phyloP scores from a whole-genome alignment of 2,329 filamentous ascomycete genomes.

The Zarea fungicola region DNA sequence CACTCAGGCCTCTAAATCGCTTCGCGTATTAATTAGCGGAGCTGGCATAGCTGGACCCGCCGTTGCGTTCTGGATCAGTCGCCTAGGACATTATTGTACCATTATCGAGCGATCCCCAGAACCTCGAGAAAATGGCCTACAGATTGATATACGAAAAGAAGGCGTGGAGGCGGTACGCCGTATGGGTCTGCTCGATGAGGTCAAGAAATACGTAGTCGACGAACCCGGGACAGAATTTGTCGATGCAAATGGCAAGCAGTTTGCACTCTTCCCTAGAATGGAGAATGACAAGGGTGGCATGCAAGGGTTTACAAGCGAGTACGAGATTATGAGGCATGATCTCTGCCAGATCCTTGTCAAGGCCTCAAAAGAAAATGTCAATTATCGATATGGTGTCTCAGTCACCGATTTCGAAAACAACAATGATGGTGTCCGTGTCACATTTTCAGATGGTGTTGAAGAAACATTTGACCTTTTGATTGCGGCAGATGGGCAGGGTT shows the following conservation, averaged over 20 bases:
- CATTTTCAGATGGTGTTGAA: slow-evolving; percentile 37
- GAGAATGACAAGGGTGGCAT: slow-evolving; percentile 30
- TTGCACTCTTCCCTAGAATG: slow-evolving; percentile 37
- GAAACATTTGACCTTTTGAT: slow-evolving; percentile 43
- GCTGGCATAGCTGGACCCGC: slow-evolving; percentile 41
- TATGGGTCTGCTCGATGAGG: slow-evolving; percentile 34
- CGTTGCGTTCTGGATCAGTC: slow-evolving; percentile 36
- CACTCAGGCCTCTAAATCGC: slow-evolving; percentile 5
- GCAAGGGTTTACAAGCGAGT: slow-evolving; percentile 49
- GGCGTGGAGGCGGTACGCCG: slow-evolving; percentile 33
- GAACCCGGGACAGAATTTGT: slow-evolving; percentile 46
- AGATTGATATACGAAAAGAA: slow-evolving; percentile 41
- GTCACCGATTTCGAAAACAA: slow-evolving; percentile 25
- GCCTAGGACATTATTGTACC: slow-evolving; percentile 33
- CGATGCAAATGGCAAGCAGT: slow-evolving; percentile 30
- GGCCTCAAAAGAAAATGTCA: slow-evolving; percentile 22
- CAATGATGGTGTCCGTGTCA: slow-evolving; percentile 10
- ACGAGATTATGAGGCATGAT: slow-evolving; percentile 55
- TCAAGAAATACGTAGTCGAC: slow-evolving; percentile 34
- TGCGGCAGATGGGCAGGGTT: slow-evolving; percentile 49
- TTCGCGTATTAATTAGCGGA: slow-evolving; percentile 45
- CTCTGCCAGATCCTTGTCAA: slow-evolving; percentile 46
- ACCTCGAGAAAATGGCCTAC: slow-evolving; percentile 36
- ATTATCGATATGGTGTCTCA: slow-evolving; percentile 24
- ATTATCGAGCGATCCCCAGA: slow-evolving; percentile 35